Evolutionary conservation across 2,329 filamentous ascomycete species (phyloP).

Genomic region (Helotiales sp.): DNA sequence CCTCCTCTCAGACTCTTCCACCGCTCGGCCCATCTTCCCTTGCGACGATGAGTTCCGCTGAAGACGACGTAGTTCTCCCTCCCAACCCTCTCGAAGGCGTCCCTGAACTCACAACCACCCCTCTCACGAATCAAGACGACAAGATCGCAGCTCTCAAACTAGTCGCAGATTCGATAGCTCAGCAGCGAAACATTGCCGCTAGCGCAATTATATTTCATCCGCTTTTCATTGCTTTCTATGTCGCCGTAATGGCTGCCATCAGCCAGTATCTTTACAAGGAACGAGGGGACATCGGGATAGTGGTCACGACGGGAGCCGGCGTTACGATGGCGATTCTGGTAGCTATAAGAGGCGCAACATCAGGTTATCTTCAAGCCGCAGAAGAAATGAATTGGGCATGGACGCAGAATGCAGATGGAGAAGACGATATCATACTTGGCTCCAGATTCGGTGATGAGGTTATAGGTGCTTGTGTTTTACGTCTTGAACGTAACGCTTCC

Average conservation of each 20-base stretch:
- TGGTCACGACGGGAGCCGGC: constrained; percentile 59
- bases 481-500: constrained; percentile 51
- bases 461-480: constrained; percentile 70
- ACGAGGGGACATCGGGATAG: constrained; percentile 51
- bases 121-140: constrained; percentile 55
- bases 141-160: constrained; percentile 69
- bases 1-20: constrained; percentile 41
- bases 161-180: constrained; percentile 77
- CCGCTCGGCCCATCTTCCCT: constrained; percentile 40
- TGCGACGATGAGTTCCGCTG: constrained; percentile 37
- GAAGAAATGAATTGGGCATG: constrained; percentile 33
- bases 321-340: constrained; percentile 64
- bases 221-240: constrained; percentile 50
- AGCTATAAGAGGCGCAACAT: constrained; percentile 58
- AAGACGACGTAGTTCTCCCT: constrained; percentile 32
- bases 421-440: constrained; percentile 60
- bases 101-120: constrained; percentile 63
- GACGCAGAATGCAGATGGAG: constrained; percentile 31
- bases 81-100: constrained; percentile 47
- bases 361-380: constrained; percentile 50
- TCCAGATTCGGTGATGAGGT: constrained; percentile 67
- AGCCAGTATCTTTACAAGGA: constrained; percentile 43
- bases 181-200: constrained; percentile 73
- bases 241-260: constrained; percentile 43
- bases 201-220: constrained; percentile 64